Percentiles rank a stretch among this genome's conserved stretches.
These are phyloP conservation scores for Lepiota subincarnata DNA, from an alignment of 768 basidiomycete species.

Conservation along the genomic window DNA sequence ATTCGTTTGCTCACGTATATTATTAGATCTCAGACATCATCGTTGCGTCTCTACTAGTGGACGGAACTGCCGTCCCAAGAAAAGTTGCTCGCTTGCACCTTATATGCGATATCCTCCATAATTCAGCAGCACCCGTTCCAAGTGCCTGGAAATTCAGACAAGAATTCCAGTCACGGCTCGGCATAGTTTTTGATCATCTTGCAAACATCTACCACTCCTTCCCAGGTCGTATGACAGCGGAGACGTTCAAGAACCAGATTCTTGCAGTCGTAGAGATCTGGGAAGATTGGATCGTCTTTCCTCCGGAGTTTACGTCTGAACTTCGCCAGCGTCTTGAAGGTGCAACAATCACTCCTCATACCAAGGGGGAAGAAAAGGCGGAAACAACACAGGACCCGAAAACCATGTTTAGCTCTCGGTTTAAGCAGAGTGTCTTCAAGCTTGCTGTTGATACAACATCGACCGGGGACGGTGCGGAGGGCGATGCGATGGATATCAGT, in stretches of 20 bases:
- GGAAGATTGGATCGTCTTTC: slow-evolving; percentile 98
- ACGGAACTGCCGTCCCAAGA: slow-evolving; percentile 93
- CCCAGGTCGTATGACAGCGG: slow-evolving; percentile 93
- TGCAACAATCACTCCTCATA: slow-evolving; percentile 24
- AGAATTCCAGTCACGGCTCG: slow-evolving; percentile 87
- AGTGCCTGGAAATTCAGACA: slow-evolving; percentile 98
- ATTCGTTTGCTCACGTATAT: neutral
- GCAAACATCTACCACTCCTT: slow-evolving; percentile 94
- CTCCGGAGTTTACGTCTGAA: slow-evolving; percentile 77
- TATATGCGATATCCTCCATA: slow-evolving; percentile 97
- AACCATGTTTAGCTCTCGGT: slow-evolving; percentile 47
- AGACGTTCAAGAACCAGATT: slow-evolving; percentile 93
- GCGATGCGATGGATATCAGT: slow-evolving; percentile 31
- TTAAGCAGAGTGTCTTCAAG: slow-evolving; percentile 77
- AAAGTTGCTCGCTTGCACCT: slow-evolving; percentile 94
- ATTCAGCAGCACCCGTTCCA: slow-evolving; percentile 89
- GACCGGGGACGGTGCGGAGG: slow-evolving; percentile 25
- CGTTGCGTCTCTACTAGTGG: slow-evolving; percentile 81
- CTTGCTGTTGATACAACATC: slow-evolving; percentile 44
- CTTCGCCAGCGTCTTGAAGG: slow-evolving; percentile 77
- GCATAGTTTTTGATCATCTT: slow-evolving; percentile 94
- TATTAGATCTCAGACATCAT: slow-evolving; percentile 90
- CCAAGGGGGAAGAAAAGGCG: slow-evolving; percentile 25
- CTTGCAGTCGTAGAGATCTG: slow-evolving; percentile 87
- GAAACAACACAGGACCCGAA: slow-evolving; percentile 9